These are phyloP conservation scores for Saccharomycopsis hybrid DNA, from an alignment of 1,139 yeast genomes.

Conservation along the genomic window DNA sequence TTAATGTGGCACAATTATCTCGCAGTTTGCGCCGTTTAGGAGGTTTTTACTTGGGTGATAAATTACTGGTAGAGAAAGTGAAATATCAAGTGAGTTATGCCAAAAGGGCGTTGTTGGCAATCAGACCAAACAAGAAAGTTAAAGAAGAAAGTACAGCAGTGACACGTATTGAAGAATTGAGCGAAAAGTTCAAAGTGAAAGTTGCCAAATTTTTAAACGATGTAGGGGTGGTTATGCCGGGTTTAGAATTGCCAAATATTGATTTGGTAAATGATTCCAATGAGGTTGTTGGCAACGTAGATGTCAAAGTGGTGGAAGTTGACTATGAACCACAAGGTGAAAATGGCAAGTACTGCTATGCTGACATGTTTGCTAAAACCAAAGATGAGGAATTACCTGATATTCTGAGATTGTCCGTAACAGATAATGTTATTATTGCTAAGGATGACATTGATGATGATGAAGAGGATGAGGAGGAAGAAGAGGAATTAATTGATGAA, in stretches of 20 bases:
- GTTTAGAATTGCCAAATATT: slow-evolving; percentile 32
- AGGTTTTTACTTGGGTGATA: slow-evolving; percentile 66
- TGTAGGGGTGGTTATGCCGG: slow-evolving; percentile 52
- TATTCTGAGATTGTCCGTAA: slow-evolving; percentile 30
- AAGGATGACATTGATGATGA: slow-evolving; percentile 18
- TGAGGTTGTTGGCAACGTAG: slow-evolving; percentile 23
- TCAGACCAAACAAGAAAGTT: background rate
- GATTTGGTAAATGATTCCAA: slow-evolving; percentile 22
- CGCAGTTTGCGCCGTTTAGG: slow-evolving; percentile 42
- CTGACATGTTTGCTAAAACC: too few species aligned
- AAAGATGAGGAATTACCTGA: slow-evolving; percentile 30
- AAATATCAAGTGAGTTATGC: slow-evolving; percentile 48
- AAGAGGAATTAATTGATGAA: slow-evolving; percentile 23
- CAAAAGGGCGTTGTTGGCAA: slow-evolving; percentile 22
- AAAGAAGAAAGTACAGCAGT: background rate
- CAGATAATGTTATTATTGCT: background rate
- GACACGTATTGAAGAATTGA: too few species aligned
- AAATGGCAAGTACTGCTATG: too few species aligned
- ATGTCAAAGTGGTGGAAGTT: slow-evolving; percentile 27
- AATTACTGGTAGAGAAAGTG: slow-evolving; percentile 46
- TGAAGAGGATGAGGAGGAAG: slow-evolving; percentile 20
- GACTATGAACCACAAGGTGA: slow-evolving; percentile 22
- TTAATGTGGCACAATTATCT: slow-evolving; percentile 51
- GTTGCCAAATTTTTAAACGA: slow-evolving; percentile 41
- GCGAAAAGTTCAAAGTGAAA: slow-evolving; percentile 24